phyloP scores from a whole-genome alignment of 2,329 filamentous ascomycete species.

The Colletotrichum cereale region DNA sequence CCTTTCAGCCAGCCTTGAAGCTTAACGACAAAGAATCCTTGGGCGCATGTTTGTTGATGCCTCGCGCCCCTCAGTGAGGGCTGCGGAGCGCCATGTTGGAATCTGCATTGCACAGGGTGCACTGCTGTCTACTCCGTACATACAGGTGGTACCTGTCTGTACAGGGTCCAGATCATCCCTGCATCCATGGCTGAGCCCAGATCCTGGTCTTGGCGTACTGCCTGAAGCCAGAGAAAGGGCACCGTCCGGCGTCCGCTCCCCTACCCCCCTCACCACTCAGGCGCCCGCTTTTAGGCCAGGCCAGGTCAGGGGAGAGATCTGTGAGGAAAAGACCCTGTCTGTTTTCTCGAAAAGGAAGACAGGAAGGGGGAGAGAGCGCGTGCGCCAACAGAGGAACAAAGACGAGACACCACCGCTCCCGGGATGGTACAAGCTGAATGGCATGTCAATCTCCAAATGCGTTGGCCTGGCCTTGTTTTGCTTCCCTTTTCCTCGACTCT shows the following conservation, averaged over 20 bases:
- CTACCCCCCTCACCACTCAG: not conserved
- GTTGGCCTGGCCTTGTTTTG: not conserved
- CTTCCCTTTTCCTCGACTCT: not conserved
- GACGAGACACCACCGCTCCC: constrained; percentile 8
- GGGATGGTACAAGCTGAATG: not conserved
- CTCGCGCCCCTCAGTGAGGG: not conserved
- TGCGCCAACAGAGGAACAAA: not conserved
- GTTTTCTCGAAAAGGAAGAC: not conserved
- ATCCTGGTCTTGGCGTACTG: constrained; percentile 20
- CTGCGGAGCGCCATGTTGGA: constrained; percentile 24
- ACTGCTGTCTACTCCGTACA: constrained; percentile 14
- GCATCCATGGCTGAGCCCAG: constrained; percentile 29
- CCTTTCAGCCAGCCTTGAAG: constrained; percentile 16
- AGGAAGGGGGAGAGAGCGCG: not conserved
- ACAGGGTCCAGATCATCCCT: constrained; percentile 37
- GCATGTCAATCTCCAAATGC: constrained; percentile 7
- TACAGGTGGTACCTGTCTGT: no score
- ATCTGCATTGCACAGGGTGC: constrained; percentile 22
- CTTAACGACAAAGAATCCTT: constrained; percentile 17
- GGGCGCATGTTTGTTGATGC: not conserved
- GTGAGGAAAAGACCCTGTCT: not conserved
- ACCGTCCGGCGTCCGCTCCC: constrained; percentile 3
- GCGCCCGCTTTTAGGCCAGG: constrained; percentile 9
- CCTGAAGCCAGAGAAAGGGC: constrained; percentile 16
- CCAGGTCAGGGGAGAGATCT: not conserved